Evolutionary conservation across 192 early-diverging fungal genomes (phyloP).

Genomic region (Podila horticola): DNA sequence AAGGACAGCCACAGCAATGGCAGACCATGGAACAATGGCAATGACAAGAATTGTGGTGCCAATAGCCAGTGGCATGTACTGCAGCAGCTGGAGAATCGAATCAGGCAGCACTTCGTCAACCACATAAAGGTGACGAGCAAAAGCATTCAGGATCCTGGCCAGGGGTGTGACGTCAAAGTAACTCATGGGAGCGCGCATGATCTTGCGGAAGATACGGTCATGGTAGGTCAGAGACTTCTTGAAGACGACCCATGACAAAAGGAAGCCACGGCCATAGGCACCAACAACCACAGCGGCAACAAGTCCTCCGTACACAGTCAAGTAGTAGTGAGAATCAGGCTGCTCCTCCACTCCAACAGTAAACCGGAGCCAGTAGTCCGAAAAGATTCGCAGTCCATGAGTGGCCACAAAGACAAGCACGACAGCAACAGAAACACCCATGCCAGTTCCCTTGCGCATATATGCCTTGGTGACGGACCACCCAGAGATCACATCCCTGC

Average conservation of each 20-base stretch:
- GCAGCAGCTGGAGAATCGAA: slow-evolving; percentile 50
- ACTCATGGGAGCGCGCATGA: slow-evolving; percentile 74
- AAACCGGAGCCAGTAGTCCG: slow-evolving; percentile 60
- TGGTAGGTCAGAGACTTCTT: slow-evolving; percentile 68
- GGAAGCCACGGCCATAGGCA: slow-evolving; percentile 60
- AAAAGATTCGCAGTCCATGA: slow-evolving; percentile 69
- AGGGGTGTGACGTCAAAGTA: slow-evolving; percentile 79
- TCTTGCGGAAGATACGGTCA: slow-evolving; percentile 64
- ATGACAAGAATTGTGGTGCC: slow-evolving; percentile 69
- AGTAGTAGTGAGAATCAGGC: slow-evolving; percentile 51
- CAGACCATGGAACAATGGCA: slow-evolving; percentile 72
- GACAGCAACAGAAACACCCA: slow-evolving; percentile 56
- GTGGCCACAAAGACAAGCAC: slow-evolving; percentile 65
- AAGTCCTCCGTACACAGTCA: slow-evolving; percentile 68
- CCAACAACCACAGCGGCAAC: slow-evolving; percentile 62
- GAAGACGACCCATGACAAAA: slow-evolving; percentile 60
- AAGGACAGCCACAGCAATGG: slow-evolving; percentile 58
- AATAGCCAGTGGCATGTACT: slow-evolving; percentile 45
- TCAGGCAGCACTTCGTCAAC: slow-evolving; percentile 55
- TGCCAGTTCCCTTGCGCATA: slow-evolving; percentile 59
- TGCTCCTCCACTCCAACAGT: slow-evolving; percentile 31
- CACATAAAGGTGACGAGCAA: slow-evolving; percentile 54
- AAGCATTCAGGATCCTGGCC: slow-evolving; percentile 75
- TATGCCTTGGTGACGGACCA: slow-evolving; percentile 50
- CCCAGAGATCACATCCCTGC: slow-evolving; percentile 32